Percentiles rank a stretch among this genome's conserved stretches.
phyloP scores from a whole-genome alignment of 352 stramenopile species.

The Globisporangium viniferum region DNA sequence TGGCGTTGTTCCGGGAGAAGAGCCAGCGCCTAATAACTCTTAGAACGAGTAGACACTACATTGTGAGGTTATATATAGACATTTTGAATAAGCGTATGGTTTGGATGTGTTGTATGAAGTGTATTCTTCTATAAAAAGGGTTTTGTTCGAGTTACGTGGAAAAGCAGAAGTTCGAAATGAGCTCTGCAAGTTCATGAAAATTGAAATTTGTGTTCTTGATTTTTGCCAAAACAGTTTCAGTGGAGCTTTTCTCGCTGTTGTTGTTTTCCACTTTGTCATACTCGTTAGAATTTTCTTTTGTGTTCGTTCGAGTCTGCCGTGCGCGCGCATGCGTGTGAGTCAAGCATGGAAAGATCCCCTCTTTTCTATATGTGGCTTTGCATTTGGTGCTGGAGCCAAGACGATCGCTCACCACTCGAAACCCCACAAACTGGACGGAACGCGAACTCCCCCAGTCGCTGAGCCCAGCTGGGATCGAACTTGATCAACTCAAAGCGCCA shows the following conservation, averaged over 20 bases:
- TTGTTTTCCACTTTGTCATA: too few species aligned
- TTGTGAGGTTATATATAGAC: background rate
- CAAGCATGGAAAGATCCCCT: background rate
- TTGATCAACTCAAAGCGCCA: background rate
- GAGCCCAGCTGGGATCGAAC: background rate
- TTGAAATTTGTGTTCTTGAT: too few species aligned
- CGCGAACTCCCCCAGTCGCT: background rate
- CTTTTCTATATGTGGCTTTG: too few species aligned
- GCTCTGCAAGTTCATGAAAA: too few species aligned
- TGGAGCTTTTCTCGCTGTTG: background rate
- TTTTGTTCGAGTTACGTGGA: too few species aligned
- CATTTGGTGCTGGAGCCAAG: too few species aligned
- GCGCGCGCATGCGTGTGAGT: background rate
- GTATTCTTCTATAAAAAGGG: too few species aligned
- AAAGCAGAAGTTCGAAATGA: too few species aligned
- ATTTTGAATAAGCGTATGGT: too few species aligned
- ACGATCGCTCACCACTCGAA: background rate
- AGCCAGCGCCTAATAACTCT: background rate
- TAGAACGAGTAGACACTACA: background rate
- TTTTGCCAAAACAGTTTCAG: background rate
- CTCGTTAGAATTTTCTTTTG: background rate
- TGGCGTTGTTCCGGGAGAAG: background rate
- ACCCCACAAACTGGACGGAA: conserved; percentile 4
- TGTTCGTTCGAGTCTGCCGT: background rate
- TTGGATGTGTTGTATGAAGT: too few species aligned